Conservation (phyloP, 352 stramenopile genomes). For the Phytopythium vexans region DNA sequence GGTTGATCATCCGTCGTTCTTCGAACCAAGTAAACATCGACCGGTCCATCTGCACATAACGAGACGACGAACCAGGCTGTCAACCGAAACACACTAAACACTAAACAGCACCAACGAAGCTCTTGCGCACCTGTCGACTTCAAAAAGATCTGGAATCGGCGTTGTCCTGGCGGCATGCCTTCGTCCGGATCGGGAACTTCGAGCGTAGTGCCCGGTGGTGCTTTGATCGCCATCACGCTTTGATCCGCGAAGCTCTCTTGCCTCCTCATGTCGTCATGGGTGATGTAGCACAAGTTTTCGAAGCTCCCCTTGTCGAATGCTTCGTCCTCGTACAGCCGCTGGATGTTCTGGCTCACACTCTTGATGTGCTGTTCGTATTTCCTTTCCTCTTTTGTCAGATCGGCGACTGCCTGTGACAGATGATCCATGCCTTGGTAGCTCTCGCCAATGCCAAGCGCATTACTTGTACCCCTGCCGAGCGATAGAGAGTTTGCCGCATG, state of each 20-base stretch:
- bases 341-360: slow-evolving; percentile 77
- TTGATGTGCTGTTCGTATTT: slow-evolving; percentile 86
- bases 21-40: slow-evolving; percentile 90
- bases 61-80: neutral
- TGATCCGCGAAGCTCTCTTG: slow-evolving; percentile 85
- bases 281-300: slow-evolving; percentile 83
- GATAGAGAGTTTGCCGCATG: neutral
- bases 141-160: slow-evolving; percentile 95
- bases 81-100: neutral
- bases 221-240: slow-evolving; percentile 94
- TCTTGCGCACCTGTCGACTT: slow-evolving; percentile 66
- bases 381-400: slow-evolving; percentile 79
- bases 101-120: slow-evolving; percentile 2
- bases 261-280: slow-evolving; percentile 85
- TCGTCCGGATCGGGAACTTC: slow-evolving; percentile 94
- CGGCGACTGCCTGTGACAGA: slow-evolving; percentile 69
- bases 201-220: slow-evolving; percentile 90
- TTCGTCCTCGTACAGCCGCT: slow-evolving; percentile 81
- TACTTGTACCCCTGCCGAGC: slow-evolving; percentile 46
- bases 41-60: slow-evolving; percentile 58
- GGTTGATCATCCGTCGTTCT: slow-evolving; percentile 46
- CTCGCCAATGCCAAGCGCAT: slow-evolving; percentile 37
- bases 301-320: slow-evolving; percentile 71
- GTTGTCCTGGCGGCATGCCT: slow-evolving; percentile 85
- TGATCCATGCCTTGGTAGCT: slow-evolving; percentile 68